These are phyloP conservation scores for Glaciozyma antarctica DNA, from an alignment of 768 basidiomycete genomes.

Conservation along the genomic window DNA sequence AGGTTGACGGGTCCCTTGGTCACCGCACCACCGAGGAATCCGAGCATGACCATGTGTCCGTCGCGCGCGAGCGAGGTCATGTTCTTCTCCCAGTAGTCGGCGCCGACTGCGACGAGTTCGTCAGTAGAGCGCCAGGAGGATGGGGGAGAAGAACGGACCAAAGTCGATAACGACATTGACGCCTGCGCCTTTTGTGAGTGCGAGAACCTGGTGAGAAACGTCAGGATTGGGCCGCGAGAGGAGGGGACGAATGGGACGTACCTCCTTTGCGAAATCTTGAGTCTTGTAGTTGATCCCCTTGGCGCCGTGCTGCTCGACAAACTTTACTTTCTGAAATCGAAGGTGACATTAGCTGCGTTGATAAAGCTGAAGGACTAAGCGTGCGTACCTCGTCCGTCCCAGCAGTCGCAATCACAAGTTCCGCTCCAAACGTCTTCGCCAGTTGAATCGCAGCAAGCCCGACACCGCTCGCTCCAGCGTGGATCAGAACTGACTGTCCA, in stretches of 20 bases:
- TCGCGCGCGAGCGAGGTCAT: slow-evolving; percentile 59
- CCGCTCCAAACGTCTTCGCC: slow-evolving; percentile 65
- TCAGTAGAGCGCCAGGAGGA: slow-evolving; percentile 36
- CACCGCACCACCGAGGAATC: slow-evolving; percentile 52
- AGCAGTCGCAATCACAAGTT: not conserved
- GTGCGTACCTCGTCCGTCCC: not conserved
- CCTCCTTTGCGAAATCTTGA: slow-evolving; percentile 64
- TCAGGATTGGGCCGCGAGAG: no score
- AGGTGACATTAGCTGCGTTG: slow-evolving; percentile 53
- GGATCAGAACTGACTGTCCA: slow-evolving; percentile 70
- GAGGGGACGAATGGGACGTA: slow-evolving; percentile 40
- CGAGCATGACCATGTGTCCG: slow-evolving; percentile 63
- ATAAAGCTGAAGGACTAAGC: not conserved
- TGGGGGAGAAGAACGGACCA: slow-evolving; percentile 39
- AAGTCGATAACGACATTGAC: slow-evolving; percentile 80
- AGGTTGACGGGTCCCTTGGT: slow-evolving; percentile 42
- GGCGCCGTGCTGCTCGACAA: slow-evolving; percentile 52
- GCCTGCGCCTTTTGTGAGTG: slow-evolving; percentile 58
- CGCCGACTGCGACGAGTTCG: slow-evolving; percentile 40
- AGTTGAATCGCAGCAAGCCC: slow-evolving; percentile 81
- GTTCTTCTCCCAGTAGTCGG: slow-evolving; percentile 64
- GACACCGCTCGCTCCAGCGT: slow-evolving; percentile 85
- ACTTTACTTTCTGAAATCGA: slow-evolving; percentile 76
- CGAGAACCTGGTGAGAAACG: slow-evolving; percentile 23
- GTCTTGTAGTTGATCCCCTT: slow-evolving; percentile 54